Evolutionary conservation across 2,329 filamentous ascomycete species (phyloP).

Genomic region (Clarireedia hainanense): DNA sequence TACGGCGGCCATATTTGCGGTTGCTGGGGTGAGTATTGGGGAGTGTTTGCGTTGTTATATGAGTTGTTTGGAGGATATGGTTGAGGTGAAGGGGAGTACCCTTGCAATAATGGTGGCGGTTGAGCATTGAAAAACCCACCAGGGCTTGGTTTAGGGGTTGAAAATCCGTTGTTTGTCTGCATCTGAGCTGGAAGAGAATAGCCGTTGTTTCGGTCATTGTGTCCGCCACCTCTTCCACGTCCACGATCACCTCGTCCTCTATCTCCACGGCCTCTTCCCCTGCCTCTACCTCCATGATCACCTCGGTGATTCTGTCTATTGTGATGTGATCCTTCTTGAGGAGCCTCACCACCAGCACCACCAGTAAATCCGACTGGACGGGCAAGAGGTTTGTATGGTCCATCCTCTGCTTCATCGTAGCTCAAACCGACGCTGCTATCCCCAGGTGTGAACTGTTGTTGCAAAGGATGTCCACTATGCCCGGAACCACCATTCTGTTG

Average conservation of each 20-base stretch:
- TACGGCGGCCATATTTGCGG: conserved; percentile 23
- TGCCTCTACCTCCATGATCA: conserved; percentile 17
- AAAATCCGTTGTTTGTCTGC: conserved; percentile 10
- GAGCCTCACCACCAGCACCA: conserved; percentile 30
- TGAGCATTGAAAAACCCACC: conserved; percentile 10
- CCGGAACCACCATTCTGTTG: conserved; percentile 33
- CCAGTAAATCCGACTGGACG: conserved; percentile 55
- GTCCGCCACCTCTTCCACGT: conserved; percentile 22
- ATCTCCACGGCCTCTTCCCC: conserved; percentile 20
- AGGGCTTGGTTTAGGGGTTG: conserved; percentile 8
- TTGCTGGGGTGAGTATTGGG: conserved; percentile 12
- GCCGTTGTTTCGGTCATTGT: conserved; percentile 17
- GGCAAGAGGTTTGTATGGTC: conserved; percentile 63
- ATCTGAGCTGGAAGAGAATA: conserved; percentile 16
- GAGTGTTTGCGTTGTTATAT: not conserved
- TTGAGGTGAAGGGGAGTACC: not conserved
- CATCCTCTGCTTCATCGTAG: conserved; percentile 63
- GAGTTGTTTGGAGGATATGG: conserved; percentile 10
- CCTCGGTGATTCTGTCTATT: conserved; percentile 16
- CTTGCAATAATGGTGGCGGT: conserved; percentile 3
- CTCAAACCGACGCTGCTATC: conserved; percentile 42
- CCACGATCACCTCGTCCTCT: conserved; percentile 20
- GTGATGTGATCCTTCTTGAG: conserved; percentile 28
- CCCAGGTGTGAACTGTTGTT: conserved; percentile 27
- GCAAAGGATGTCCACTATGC: conserved; percentile 30